phyloP scores from a whole-genome alignment of 768 basidiomycete genomes.

The Macrolepiota dolichaula region DNA sequence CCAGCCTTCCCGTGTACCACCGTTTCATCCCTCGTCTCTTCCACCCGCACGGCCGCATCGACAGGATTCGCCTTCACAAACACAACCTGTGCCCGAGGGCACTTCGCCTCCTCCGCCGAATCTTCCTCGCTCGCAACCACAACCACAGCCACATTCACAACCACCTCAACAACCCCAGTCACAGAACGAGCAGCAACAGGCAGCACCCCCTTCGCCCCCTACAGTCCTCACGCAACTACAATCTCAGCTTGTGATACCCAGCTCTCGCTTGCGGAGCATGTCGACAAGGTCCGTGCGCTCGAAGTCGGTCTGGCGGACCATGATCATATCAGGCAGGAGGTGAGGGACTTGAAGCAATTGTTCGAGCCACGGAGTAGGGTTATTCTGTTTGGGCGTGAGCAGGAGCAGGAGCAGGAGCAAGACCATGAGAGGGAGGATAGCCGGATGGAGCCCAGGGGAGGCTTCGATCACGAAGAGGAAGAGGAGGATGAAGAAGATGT shows the following conservation, averaged over 20 bases:
- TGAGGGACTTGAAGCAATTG: constrained; percentile 65
- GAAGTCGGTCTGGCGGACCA: constrained; percentile 84
- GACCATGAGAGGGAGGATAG: constrained; percentile 11
- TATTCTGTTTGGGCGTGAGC: constrained; percentile 17
- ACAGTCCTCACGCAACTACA: constrained; percentile 62
- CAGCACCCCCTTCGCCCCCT: constrained; percentile 20
- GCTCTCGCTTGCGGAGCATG: constrained; percentile 65
- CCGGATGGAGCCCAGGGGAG: constrained; percentile 18
- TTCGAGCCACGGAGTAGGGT: constrained; percentile 66
- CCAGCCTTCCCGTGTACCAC: constrained; percentile 59
- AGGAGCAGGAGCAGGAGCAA: constrained; percentile 3
- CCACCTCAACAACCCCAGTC: constrained; percentile 36
- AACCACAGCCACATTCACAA: constrained; percentile 21
- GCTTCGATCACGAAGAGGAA: constrained; percentile 24
- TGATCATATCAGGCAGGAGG: constrained; percentile 77
- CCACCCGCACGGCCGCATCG: constrained; percentile 60
- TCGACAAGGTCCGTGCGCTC: constrained; percentile 78
- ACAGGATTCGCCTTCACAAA: constrained; percentile 16
- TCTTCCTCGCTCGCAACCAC: constrained; percentile 20
- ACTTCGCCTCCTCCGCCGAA: constrained; percentile 18
- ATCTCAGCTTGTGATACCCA: constrained; percentile 83
- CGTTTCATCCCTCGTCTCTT: constrained; percentile 55
- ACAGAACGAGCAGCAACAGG: constrained; percentile 21
- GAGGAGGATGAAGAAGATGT: too few species aligned
- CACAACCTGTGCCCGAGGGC: not conserved